Evolutionary conservation across 352 stramenopile genomes (phyloP), one percentile per base, ranked within the genome.

Genomic region (Pythium rhizo-oryzae): DNA sequence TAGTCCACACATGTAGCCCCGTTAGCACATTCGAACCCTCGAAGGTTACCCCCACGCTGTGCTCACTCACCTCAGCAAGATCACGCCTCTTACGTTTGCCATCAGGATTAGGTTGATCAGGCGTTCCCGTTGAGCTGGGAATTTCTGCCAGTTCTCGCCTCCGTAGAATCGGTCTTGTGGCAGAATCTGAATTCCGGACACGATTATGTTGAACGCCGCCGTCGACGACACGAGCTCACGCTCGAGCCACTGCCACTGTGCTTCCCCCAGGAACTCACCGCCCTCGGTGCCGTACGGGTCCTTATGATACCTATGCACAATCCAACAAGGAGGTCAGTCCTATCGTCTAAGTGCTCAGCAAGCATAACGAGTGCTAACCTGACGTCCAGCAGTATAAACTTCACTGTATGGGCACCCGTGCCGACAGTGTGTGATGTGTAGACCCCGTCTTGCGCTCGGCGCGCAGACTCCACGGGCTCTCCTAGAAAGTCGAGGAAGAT

Each of bases 151-250:
- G 46, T 76, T 76, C 58, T 96, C 88, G 8, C 77, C 73, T 3
- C 65, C 65, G 57, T 89, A 75, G 43, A 67, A 83, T 16, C 47
- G 77, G 47, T 79, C 91, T 44, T 70, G 37, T 8, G 75, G 71
- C 11, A 84, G 74, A 7, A 93, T 73, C 73, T 96, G 85, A 8
- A 94, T 51, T 8, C 84, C 84, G 15, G 74, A 85, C 0, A 93
- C 82, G 65, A 97, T 77, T 13, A 97, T 77, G 68, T 94, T 91
- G 33, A 93, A 84, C 25, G 76, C 53, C 23, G 87, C 85, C 5
- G 59, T 74, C 16, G 81, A 84, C 24, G 79, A 72, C 2, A 15
- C 9, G 13, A 89, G 65, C 59, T 84, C 70, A 0, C 72, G 19
- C 47, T 81, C 70, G 23, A 89, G 69, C 78, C 78, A 89, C 33